A percentile compares a stretch with the other conserved stretches of the same genome.
Evolutionary conservation across 129 eudicot genomes (phyloP).

Genomic region (Silybum marianum): DNA sequence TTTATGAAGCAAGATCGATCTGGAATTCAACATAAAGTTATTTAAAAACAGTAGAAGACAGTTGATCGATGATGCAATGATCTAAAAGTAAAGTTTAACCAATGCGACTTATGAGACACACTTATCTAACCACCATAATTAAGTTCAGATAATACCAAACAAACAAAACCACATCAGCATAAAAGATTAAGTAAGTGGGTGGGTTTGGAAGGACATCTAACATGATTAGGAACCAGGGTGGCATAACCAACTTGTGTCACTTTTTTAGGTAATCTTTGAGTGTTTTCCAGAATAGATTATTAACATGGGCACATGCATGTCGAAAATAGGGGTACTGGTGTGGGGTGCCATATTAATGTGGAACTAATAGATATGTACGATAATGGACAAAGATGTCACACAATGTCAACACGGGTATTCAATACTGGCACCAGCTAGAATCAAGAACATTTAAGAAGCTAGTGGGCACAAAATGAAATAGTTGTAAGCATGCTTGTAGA

Average conservation of each 20-base stretch:
- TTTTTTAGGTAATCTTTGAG: slow-evolving; percentile 26
- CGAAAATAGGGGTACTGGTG: not conserved
- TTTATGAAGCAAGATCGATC: slow-evolving; percentile 34
- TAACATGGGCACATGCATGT: slow-evolving; percentile 30
- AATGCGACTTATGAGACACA: slow-evolving; percentile 22
- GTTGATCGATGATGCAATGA: slow-evolving; percentile 18
- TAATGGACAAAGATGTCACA: not conserved
- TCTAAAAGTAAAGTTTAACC: slow-evolving; percentile 21
- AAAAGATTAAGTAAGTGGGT: slow-evolving; percentile 17
- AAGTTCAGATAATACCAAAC: slow-evolving; percentile 27
- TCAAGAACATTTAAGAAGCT: slow-evolving; percentile 11
- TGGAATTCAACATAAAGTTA: slow-evolving; percentile 35
- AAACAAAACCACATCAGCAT: slow-evolving; percentile 29
- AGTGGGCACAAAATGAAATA: slow-evolving; percentile 3
- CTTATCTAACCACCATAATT: slow-evolving; percentile 39
- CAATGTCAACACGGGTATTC: slow-evolving; percentile 18
- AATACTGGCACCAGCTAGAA: slow-evolving; percentile 8
- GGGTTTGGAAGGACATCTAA: slow-evolving; percentile 31
- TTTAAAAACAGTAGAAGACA: slow-evolving; percentile 24
- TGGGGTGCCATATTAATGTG: not conserved
- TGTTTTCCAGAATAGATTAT: slow-evolving; percentile 14
- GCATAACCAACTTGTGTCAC: slow-evolving; percentile 29
- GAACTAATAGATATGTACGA: not conserved
- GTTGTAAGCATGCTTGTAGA: slow-evolving; percentile 17
- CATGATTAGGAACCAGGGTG: slow-evolving; percentile 44